Base-by-base conservation (phyloP, 1,139 yeast species). In the Maudiozyma humilis region DNA sequence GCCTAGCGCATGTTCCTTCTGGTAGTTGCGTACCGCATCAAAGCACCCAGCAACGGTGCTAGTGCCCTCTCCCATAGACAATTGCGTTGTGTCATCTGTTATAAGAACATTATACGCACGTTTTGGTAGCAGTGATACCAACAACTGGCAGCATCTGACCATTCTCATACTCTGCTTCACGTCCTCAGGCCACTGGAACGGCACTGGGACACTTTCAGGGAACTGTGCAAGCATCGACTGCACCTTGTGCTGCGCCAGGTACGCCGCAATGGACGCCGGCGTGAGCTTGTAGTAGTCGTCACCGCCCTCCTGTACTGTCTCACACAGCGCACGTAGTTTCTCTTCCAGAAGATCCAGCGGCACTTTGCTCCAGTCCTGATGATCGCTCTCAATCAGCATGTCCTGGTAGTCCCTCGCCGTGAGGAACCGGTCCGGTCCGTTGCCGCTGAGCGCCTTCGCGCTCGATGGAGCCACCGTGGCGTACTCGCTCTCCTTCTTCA, bases 261-360 rank as follows among this genome's bases (percentile, higher is more conserved):
- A 71, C 1, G 49, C 49, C 2, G 65, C 47, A 2, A 73, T 65
- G 44, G 67, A 70, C 1, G 55, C 57, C 3, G 54, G 39, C 2
- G 72, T 66, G 16, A 71, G 67, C 51, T 71, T 74, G 57, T 69
- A 78, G 54, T 74, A 79, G 1, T 40, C 44, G 40, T 74, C 79
- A 12, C 67, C 78, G 37, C 67, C 71, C 51, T 77, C 80, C 19
- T 57, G 64, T 2, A 76, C 62, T 0, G 55, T 53, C 14, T 77
- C 81, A 49, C 78, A 71, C 2, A 78, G 62, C 5, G 47, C 44
- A 1, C 50, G 52, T 31, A 79, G 51, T 2, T 65, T 53, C 0
- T 40, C 37, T 20, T 51, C 46, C 20, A 71, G 53, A 4, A 44
- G 19, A 1, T 38, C 34, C 5, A 45, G 5, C 1, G 60, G 49